These are phyloP conservation scores for Ascochyta rabiei DNA, from an alignment of 2,329 filamentous ascomycete species.

Conservation along the genomic window DNA sequence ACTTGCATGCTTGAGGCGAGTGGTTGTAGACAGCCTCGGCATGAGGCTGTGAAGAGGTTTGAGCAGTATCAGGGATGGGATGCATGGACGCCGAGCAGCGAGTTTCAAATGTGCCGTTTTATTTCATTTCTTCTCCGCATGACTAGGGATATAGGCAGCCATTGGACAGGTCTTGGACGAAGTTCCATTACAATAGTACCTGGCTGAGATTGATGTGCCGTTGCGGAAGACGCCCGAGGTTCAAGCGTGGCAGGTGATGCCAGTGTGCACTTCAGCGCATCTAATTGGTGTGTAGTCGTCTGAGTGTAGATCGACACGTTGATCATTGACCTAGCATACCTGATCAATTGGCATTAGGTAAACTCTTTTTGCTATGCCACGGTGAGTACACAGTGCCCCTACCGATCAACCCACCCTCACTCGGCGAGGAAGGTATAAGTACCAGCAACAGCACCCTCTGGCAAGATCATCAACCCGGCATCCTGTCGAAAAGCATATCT, in stretches of 20 bases:
- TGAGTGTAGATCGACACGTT: background rate
- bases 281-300: background rate
- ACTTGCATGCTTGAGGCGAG: background rate
- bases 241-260: background rate
- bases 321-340: conserved; percentile 1
- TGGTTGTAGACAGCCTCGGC: conserved; percentile 4
- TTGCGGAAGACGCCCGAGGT: background rate
- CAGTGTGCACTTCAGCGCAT: background rate
- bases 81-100: background rate
- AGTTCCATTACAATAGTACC: background rate
- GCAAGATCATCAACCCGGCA: background rate
- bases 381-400: background rate
- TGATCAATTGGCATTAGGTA: background rate
- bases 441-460: background rate
- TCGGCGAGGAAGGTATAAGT: background rate
- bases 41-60: conserved; percentile 1
- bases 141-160: background rate
- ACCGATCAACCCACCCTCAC: background rate
- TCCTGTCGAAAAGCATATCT: background rate
- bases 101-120: background rate
- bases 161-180: background rate
- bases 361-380: background rate
- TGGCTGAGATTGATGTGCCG: background rate
- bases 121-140: background rate
- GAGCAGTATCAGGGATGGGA: background rate